Base-by-base conservation (phyloP, 2,329 filamentous ascomycete species). In the Cordyceps fumosorosea region DNA sequence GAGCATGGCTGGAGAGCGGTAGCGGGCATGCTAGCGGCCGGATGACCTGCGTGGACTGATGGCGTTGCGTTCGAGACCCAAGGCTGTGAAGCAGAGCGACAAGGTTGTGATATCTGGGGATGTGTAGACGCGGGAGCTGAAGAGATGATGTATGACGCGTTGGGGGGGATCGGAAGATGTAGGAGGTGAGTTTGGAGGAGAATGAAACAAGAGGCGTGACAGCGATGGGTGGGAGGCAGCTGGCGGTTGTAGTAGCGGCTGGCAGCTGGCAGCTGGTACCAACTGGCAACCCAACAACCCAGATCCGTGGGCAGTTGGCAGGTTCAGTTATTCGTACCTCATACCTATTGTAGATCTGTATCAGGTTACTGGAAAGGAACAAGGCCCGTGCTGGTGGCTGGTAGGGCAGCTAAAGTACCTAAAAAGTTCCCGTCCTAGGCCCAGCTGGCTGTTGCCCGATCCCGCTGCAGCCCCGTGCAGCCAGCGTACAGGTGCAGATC, bases 1-100 rank as follows among this genome's bases (percentile, higher is more conserved):
- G 57, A 53, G 57, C 48, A 26, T 22, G 16, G n/a, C 18, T 52
- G 37, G 37, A 47, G 37, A 26, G 57, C 57, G 50, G 57, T 60
- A 60, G 57, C 57, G 50, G 56, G 40, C 45, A 53, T 20, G 40
- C 37, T 60, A 54, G 50, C 40, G 57, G 57, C 24, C 57, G 57
- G 40, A 54, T 60, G 57, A 60, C 57, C 57, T 53, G 50, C 57
- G 57, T 37, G 26, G 57, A 47, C 11, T 45, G 11, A 53, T 53
- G 57, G 50, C 48, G 47, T 29, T 44, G 40, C n/a, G 57, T 60
- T 60, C 57, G 37, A 60, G 57, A 60, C 57, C 57, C 57, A 12
- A 47, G 57, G 48, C 18, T 37, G 50, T 34, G 48, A 45, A 53
- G 47, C 18, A 22, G 22, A 22, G 37, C 16, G 57, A 60, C 47